phyloP scores from a whole-genome alignment of 805 yeast species.

The Candida tammaniensis region DNA sequence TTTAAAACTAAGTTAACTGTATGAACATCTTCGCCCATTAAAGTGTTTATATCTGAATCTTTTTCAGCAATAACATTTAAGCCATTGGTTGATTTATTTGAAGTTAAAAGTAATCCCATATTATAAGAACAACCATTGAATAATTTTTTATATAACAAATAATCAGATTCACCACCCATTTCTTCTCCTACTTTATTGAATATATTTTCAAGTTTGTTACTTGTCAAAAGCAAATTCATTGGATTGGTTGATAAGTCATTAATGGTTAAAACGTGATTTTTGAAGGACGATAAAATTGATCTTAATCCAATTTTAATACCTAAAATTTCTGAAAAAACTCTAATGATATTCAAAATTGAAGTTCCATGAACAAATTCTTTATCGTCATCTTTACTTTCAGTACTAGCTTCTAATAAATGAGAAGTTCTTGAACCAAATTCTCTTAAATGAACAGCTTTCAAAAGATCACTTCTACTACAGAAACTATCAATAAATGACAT shows the following conservation, averaged over 20 bases:
- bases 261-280: conserved; percentile 27
- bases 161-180: conserved; percentile 17
- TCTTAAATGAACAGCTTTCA: conserved; percentile 55
- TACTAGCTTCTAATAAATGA: conserved; percentile 65
- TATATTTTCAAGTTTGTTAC: conserved; percentile 16
- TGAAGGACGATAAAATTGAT: conserved; percentile 30
- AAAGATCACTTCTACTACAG: conserved; percentile 16
- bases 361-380: conserved; percentile 26
- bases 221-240: conserved; percentile 25
- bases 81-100: conserved; percentile 1
- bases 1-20: conserved; percentile 26
- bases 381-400: conserved; percentile 21
- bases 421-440: conserved; percentile 67
- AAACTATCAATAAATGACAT: conserved; percentile 28
- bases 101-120: conserved; percentile 30
- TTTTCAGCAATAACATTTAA: conserved; percentile 1
- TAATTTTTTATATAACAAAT: conserved; percentile 22
- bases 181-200: conserved; percentile 3
- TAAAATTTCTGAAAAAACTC: conserved; percentile 31
- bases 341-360: conserved; percentile 33
- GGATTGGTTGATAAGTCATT: conserved; percentile 29
- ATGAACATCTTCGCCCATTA: conserved; percentile 12
- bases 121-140: conserved; percentile 25
- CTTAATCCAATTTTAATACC: conserved; percentile 24
- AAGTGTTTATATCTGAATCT: conserved; percentile 9